Conservation (phyloP, 306 rosid genomes). For the Fragaria nilgerrensis region DNA sequence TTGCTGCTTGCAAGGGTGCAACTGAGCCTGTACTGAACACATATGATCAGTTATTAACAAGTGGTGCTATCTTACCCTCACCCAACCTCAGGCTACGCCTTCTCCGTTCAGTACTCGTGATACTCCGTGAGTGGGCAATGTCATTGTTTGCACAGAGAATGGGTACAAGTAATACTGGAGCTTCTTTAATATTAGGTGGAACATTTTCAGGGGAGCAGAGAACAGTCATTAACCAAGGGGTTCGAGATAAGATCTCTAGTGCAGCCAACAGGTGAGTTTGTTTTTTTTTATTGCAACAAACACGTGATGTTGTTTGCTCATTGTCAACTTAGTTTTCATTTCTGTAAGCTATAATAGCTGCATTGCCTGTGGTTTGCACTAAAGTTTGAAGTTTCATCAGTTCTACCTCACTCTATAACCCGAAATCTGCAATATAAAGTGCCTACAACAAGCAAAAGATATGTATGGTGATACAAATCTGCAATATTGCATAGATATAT, state of each 20-base stretch:
- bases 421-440: not conserved
- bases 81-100: slow-evolving; percentile 82
- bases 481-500: not conserved
- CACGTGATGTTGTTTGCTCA: not conserved
- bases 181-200: slow-evolving; percentile 70
- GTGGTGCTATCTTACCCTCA: slow-evolving; percentile 83
- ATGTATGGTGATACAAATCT: not conserved
- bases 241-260: slow-evolving; percentile 89
- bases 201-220: slow-evolving; percentile 68
- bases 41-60: slow-evolving; percentile 81
- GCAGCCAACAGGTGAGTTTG: slow-evolving; percentile 75
- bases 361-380: not conserved
- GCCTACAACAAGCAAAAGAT: not conserved
- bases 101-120: slow-evolving; percentile 83
- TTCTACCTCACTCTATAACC: not conserved
- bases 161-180: slow-evolving; percentile 58
- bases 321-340: not conserved
- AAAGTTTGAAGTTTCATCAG: not conserved
- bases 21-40: slow-evolving; percentile 88
- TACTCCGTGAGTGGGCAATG: slow-evolving; percentile 94
- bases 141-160: slow-evolving; percentile 72
- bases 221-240: slow-evolving; percentile 70
- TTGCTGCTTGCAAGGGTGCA: slow-evolving; percentile 93
- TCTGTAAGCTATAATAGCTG: not conserved
- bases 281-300: slow-evolving; percentile 7